Evolutionary conservation across 495 filamentous ascomycete species (phyloP), one percentile per base, ranked within the genome.

Genomic region (Penicillium herquei): DNA sequence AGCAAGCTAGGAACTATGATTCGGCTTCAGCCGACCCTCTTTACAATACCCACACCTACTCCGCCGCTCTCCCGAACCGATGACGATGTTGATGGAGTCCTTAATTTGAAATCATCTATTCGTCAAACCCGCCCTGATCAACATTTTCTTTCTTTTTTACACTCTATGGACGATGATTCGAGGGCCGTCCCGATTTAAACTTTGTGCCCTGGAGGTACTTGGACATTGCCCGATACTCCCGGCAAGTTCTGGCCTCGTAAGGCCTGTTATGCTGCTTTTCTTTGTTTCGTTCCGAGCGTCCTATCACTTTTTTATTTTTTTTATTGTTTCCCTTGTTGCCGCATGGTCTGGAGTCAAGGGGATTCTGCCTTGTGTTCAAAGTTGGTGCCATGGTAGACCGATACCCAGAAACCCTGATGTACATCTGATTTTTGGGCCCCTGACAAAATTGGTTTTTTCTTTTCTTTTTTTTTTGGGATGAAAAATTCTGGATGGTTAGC

Each of bases 1-100:
- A 21, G 9, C 40, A 21, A 8, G 46, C 47, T 33, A 64, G 52
- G 57, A 61, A 66, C 61, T 55, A 51, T 46, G 37, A 56, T 54
- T 66, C 58, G 58, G 64, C 16, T 54, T 40, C 21, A 58, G 39
- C 56, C 56, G 58, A 63, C 54, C 42, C 46, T 58, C 42, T 49
- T 26, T 26, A 4, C 37, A 12, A 12, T 49, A 30, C 30, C 58
- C 52, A 45, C 55, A 49, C 59, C 17, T 50, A 52, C 18, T 12
- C 18, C 33, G 41, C 44, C 59, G 42, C 40, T 61, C 51, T 54
- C 53, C 32, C 55, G 56, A 56, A 34, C 41, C 47, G 39, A 52
- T 54, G 43, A 55, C 50, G 40, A 57, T 41, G 45, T 52, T n/a
- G 32, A 52, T 43, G 46, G 21, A 39, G 3, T 34, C 39, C 46